These are phyloP conservation scores for Geosiphon pyriformis DNA, from an alignment of 192 early-diverging fungal species.

Conservation along the genomic window DNA sequence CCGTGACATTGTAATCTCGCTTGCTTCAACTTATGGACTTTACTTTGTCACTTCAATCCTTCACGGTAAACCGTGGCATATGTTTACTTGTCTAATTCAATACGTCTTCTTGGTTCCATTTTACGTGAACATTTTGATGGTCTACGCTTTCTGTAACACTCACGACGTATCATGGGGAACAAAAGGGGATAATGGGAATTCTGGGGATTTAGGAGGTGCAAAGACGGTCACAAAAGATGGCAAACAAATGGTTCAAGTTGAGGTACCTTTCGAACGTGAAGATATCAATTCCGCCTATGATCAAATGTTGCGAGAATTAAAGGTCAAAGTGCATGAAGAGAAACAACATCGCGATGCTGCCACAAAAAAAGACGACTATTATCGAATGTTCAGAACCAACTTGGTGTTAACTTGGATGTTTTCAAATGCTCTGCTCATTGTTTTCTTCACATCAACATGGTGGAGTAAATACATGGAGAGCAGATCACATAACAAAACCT, in stretches of 20 bases:
- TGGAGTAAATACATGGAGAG: constrained; percentile 20
- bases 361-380: constrained; percentile 85
- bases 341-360: constrained; percentile 69
- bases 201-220: constrained; percentile 60
- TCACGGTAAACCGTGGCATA: constrained; percentile 87
- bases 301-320: constrained; percentile 61
- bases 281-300: constrained; percentile 86
- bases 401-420: constrained; percentile 85
- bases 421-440: constrained; percentile 69
- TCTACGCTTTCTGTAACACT: constrained; percentile 92
- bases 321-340: constrained; percentile 33
- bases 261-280: constrained; percentile 66
- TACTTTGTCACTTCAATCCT: constrained; percentile 76
- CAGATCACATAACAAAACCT: constrained; percentile 21
- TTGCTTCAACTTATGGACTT: constrained; percentile 76
- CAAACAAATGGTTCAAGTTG: constrained; percentile 60
- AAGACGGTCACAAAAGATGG: constrained; percentile 69
- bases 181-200: constrained; percentile 75
- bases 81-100: constrained; percentile 83
- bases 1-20: constrained; percentile 75
- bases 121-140: constrained; percentile 88
- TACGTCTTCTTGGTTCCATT: constrained; percentile 84
- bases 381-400: constrained; percentile 80
- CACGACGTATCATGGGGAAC: constrained; percentile 96
- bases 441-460: constrained; percentile 57